Evolutionary conservation across 169 alveolate genomes (phyloP).

Genomic region (Plasmodium vivax): DNA sequence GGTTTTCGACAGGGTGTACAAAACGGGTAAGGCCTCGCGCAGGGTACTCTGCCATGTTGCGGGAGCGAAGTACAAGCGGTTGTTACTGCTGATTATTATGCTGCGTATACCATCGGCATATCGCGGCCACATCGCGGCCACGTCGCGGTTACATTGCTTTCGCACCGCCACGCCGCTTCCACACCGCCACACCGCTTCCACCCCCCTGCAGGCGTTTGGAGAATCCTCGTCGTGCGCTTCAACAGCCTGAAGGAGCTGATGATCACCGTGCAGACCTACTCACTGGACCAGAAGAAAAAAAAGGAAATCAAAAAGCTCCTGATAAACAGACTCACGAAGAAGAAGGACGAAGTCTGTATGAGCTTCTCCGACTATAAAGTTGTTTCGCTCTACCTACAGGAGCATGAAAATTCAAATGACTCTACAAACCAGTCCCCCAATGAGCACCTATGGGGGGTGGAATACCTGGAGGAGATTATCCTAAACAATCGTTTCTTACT

Average conservation of each 20-base stretch:
- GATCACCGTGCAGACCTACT: constrained; percentile 71
- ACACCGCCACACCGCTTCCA: neutral
- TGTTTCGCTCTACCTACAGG: constrained; percentile 60
- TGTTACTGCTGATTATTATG: neutral
- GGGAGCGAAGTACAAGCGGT: neutral
- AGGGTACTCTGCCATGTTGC: neutral
- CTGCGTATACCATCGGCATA: neutral
- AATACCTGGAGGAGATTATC: constrained; percentile 55
- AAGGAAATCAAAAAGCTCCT: constrained; percentile 64
- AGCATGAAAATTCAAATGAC: constrained; percentile 70
- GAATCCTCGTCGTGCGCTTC: constrained; percentile 54
- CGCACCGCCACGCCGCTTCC: neutral
- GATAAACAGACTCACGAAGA: constrained; percentile 59
- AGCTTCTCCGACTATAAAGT: constrained; percentile 44
- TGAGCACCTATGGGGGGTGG: constrained; percentile 75
- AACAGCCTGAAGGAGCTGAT: constrained; percentile 58
- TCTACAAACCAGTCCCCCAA: constrained; percentile 43
- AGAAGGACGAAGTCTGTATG: constrained; percentile 52
- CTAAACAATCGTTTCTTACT: constrained; percentile 58
- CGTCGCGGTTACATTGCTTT: too few species aligned
- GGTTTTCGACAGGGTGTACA: constrained; percentile 70
- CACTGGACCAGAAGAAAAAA: constrained; percentile 59
- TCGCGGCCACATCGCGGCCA: neutral
- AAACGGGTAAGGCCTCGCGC: constrained; percentile 33
- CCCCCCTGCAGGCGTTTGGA: constrained; percentile 40